Base-by-base conservation (phyloP, 2,329 filamentous ascomycete species). In the Alternaria gaisen region DNA sequence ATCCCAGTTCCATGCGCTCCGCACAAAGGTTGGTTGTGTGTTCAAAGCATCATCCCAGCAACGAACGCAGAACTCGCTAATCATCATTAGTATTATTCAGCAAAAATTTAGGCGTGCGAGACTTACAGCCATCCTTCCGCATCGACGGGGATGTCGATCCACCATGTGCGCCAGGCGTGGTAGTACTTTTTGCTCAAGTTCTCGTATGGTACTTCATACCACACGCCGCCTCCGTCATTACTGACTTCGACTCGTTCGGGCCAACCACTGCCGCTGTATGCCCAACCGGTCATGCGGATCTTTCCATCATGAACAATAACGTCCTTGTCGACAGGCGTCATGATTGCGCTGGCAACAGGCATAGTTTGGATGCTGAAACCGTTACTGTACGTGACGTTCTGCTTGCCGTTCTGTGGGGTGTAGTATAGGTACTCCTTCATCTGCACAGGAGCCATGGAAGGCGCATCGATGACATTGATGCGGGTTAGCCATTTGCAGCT, bases 301-400 rank as follows among this genome's bases (percentile, higher is more conserved):
- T 79, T 82, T 9, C 88, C 88, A 16, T 85, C 81, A 66, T 90
- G 88, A 0, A 90, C 77, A 30, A 90, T 82, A 1, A 85, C 83
- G n/a, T 88, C 83, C 67, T 87, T 88, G 20, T 84, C 83, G 78
- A 82, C 80, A 0, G 89, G 89, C 0, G 84, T 80, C 86, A 90
- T 90, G 67, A 91, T 90, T 20, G 88, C 89, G 16, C 83, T 86
- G 47, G 84, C 86, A 4, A 91, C 88, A 0, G 89, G 89, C 88
- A 91, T 91, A 36, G 91, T 89, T 69, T 92, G 89, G 68, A 90
- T 91, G 63, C 85, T 86, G 62, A 89, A 88, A 0, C 87, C 88
- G 46, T 87, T 86, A 16, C 80, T 86, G 66, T 85, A 84, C 9
- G 78, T 80, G 11, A 83, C 80, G 63, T 91, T 91, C 66, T 91